Evolutionary conservation across 2,329 filamentous ascomycete genomes (phyloP), one percentile per base, ranked within the genome.

Genomic region (Fragosphaeria purpurea): DNA sequence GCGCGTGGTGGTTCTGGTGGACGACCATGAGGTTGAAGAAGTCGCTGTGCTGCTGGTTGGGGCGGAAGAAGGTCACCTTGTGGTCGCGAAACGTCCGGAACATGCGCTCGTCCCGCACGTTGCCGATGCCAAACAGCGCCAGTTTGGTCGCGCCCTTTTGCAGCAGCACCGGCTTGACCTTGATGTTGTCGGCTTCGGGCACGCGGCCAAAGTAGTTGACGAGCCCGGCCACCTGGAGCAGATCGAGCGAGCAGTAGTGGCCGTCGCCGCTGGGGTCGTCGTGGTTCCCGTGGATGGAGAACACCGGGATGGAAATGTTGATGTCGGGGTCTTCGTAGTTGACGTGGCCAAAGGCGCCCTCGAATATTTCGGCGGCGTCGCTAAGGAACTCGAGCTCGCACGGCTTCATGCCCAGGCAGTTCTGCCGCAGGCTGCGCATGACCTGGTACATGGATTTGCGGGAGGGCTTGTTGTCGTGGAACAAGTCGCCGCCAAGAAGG

Each of bases 241-340:
- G 69, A 64, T 98, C 93, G 9, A 98, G 75, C 0, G 91, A 90
- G 56, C 93, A 94, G 57, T 85, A 84, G 63, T 95, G 88, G 9
- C 90, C 93, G 61, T 96, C 90, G 8, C 93, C 93, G n/a, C 90
- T 94, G 0, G 93, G 93, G 63, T 98, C 93, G 62, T 98, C 93
- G 64, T 98, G 93, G 62, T 98, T 98, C 44, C 93, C 93, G 61
- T 98, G 94, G 41, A 98, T 98, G 1, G 91, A 95, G 64, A 98
- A 98, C 33, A 98, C 89, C 0, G 93, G 93, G 50, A 97, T 96
- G 1, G 90, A 88, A 54, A 98, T 82, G 61, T 98, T 98, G 67
- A 98, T 96, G 60, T 98, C 88, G 31, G 88, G 82, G 61, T 98
- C 93, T 67, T 97, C 89, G 67, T 98, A 98, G 67, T 98, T 98